These are phyloP conservation scores for Meyerozyma athensensis DNA, from an alignment of 1,139 yeast genomes.

Conservation along the genomic window DNA sequence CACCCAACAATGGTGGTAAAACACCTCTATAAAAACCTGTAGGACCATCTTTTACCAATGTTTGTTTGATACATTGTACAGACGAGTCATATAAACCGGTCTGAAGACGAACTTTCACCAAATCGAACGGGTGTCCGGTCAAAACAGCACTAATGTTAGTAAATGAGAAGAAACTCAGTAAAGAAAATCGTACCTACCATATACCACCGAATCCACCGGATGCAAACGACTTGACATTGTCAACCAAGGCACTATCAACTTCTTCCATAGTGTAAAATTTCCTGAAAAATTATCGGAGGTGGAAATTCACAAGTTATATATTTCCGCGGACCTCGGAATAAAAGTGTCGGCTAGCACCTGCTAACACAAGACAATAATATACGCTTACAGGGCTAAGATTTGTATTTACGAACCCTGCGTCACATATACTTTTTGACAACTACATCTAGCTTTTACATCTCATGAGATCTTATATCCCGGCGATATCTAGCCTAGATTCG, in stretches of 20 bases:
- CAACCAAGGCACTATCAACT: conserved; percentile 45
- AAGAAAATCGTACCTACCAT: conserved; percentile 23
- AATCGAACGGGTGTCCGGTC: conserved; percentile 95
- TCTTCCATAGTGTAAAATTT: conserved; percentile 31
- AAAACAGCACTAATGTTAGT: conserved; percentile 59
- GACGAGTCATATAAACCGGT: conserved; percentile 63
- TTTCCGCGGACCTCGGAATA: conserved; percentile 2
- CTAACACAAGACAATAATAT: background rate
- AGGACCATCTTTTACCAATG: conserved; percentile 68
- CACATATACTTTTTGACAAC: no score
- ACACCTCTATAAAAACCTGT: conserved; percentile 84
- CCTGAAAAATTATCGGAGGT: background rate
- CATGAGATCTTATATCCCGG: background rate
- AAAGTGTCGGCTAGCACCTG: background rate
- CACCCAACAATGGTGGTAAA: conserved; percentile 86
- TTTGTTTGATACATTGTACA: conserved; percentile 60
- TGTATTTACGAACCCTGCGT: background rate
- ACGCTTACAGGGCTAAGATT: background rate
- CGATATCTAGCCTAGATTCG: background rate
- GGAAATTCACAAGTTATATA: background rate
- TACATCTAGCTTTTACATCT: no score
- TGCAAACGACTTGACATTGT: conserved; percentile 69
- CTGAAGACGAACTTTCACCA: conserved; percentile 88
- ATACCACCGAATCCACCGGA: conserved; percentile 76
- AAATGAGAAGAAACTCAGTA: background rate